These are phyloP conservation scores for Schizopora paradoxa DNA, from an alignment of 1,284 basidiomycete species.

Conservation along the genomic window DNA sequence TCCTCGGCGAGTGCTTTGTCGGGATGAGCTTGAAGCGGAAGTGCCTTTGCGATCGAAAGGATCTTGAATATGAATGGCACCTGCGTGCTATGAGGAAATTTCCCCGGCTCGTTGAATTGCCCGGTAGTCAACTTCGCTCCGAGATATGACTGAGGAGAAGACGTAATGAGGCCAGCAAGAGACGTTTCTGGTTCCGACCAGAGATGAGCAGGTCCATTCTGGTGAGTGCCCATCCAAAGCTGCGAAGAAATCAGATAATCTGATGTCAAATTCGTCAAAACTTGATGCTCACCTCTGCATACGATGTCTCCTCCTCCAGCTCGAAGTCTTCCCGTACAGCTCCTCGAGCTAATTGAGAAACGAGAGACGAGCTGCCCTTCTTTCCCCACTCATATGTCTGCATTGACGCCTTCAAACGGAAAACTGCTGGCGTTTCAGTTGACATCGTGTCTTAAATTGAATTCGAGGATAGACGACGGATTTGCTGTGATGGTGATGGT, in stretches of 20 bases:
- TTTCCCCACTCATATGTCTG: constrained; percentile 22
- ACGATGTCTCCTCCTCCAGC: constrained; percentile 13
- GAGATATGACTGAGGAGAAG: constrained; percentile 34
- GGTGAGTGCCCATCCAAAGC: constrained; percentile 71
- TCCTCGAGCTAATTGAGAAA: constrained; percentile 17
- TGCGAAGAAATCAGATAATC: constrained; percentile 20
- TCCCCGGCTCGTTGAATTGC: constrained; percentile 23
- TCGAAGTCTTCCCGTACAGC: constrained; percentile 17
- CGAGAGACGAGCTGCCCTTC: constrained; percentile 18
- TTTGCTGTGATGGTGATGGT: no score
- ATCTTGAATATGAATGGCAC: constrained; percentile 60
- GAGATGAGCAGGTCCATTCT: constrained; percentile 45
- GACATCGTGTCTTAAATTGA: background rate
- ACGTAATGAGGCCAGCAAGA: constrained; percentile 36
- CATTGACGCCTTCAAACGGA: constrained; percentile 16
- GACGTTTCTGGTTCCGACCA: constrained; percentile 23
- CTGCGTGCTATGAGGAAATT: constrained; percentile 32
- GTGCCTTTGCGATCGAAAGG: constrained; percentile 56
- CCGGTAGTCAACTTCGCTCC: constrained; percentile 22
- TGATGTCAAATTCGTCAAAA: background rate
- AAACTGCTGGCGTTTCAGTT: constrained; percentile 5
- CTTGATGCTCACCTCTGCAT: constrained; percentile 19
- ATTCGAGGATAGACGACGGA: background rate
- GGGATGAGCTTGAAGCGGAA: constrained; percentile 68
- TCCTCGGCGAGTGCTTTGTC: constrained; percentile 50